These are phyloP conservation scores for Phoma herbarum DNA, from an alignment of 2,329 filamentous ascomycete genomes.

Conservation along the genomic window DNA sequence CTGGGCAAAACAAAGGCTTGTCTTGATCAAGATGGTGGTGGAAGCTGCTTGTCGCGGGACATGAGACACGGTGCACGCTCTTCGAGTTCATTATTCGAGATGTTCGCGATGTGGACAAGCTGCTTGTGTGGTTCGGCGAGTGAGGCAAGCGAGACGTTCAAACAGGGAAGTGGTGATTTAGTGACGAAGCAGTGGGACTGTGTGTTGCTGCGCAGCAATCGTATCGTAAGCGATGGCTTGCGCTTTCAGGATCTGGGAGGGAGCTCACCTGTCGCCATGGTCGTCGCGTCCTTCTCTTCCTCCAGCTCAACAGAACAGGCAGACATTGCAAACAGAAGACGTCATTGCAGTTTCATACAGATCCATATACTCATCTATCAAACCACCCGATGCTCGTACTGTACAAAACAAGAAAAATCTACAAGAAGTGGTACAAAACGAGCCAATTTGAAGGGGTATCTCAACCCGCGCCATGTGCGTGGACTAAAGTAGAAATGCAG, in stretches of 20 bases:
- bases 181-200: too few relatives aligned
- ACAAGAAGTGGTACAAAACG: conserved; percentile 23
- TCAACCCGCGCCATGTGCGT: conserved; percentile 21
- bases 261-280: background rate
- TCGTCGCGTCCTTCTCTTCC: background rate
- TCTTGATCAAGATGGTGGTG: background rate
- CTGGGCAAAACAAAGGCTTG: background rate
- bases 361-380: conserved; percentile 37
- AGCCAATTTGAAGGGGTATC: conserved; percentile 28
- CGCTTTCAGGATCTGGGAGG: background rate
- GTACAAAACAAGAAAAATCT: conserved; percentile 20
- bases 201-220: background rate
- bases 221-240: conserved; percentile 1
- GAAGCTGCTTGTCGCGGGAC: background rate
- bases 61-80: background rate
- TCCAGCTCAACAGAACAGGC: background rate
- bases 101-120: background rate
- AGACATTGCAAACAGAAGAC: background rate
- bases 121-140: background rate
- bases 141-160: background rate
- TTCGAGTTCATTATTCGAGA: background rate
- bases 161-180: too few relatives aligned
- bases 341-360: conserved; percentile 24
- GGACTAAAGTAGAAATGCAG: conserved; percentile 20
- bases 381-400: conserved; percentile 19